phyloP scores from a whole-genome alignment of 768 basidiomycete genomes.

The Grammothele lineata region DNA sequence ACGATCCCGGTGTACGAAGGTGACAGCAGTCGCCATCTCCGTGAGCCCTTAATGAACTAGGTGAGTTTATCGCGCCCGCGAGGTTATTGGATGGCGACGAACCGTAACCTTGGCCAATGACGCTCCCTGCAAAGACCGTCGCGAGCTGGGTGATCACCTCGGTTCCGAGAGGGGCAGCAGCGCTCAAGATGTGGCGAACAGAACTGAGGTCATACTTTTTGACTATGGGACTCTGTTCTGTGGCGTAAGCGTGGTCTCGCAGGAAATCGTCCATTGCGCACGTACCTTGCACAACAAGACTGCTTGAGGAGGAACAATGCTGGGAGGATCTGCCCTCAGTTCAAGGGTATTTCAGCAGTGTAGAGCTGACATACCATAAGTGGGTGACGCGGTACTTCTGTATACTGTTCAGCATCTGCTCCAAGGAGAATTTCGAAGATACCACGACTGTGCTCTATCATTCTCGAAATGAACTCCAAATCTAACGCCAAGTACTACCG shows the following conservation, averaged over 20 bases:
- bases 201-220: constrained; percentile 45
- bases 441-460: constrained; percentile 50
- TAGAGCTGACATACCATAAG: constrained; percentile 26
- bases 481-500: too few relatives aligned
- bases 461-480: too few relatives aligned
- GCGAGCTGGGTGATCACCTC: constrained; percentile 38
- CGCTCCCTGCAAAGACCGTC: constrained; percentile 21
- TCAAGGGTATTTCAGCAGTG: too few relatives aligned
- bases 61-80: too few relatives aligned
- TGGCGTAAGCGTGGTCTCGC: neutral
- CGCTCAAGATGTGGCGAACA: constrained; percentile 46
- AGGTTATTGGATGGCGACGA: too few relatives aligned
- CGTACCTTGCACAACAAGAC: constrained; percentile 43
- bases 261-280: neutral
- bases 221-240: constrained; percentile 43
- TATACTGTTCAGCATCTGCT: constrained; percentile 56
- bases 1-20: too few relatives aligned
- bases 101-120: constrained; percentile 27
- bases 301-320: constrained; percentile 54
- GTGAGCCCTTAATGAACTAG: too few relatives aligned
- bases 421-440: constrained; percentile 58
- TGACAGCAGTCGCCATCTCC: too few relatives aligned
- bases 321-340: constrained; percentile 21
- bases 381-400: constrained; percentile 53
- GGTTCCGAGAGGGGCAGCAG: constrained; percentile 53